phyloP scores from a whole-genome alignment of 2,329 filamentous ascomycete species.

The Alternaria brassicicola region DNA sequence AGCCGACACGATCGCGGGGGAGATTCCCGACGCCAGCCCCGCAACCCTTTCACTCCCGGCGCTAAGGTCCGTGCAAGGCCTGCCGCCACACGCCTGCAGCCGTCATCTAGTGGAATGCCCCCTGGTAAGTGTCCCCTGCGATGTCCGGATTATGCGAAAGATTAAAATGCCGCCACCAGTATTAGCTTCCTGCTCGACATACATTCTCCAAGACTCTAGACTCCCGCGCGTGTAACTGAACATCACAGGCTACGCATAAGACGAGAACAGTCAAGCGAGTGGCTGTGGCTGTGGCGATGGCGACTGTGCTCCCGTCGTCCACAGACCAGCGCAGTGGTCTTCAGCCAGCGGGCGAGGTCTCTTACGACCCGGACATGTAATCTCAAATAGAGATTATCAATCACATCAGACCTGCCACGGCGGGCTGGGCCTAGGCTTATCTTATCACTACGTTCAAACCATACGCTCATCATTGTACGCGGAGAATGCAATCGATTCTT shows the following conservation, averaged over 20 bases:
- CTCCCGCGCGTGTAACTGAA: neutral
- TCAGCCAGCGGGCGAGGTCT: neutral
- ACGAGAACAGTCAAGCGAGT: neutral
- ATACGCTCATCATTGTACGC: neutral
- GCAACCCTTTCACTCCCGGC: slow-evolving; percentile 20
- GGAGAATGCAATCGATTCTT: neutral
- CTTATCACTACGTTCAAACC: neutral
- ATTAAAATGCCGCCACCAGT: neutral
- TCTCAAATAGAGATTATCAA: neutral
- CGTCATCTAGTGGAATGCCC: slow-evolving; percentile 4
- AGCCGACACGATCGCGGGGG: slow-evolving; percentile 20
- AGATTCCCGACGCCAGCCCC: slow-evolving; percentile 26
- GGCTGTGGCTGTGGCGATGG: neutral
- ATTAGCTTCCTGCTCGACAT: neutral
- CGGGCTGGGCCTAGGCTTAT: neutral
- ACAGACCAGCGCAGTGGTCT: neutral
- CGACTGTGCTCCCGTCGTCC: neutral
- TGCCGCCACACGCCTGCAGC: neutral
- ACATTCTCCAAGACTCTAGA: neutral
- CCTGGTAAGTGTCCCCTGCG: neutral
- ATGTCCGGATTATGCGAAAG: neutral
- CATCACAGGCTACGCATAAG: neutral
- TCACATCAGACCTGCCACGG: neutral
- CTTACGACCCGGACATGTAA: neutral
- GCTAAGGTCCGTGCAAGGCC: slow-evolving; percentile 19